Percentiles rank a stretch among this genome's conserved stretches.
Conservation (phyloP, 1,139 yeast genomes). For the Taiozyma sp. region DNA sequence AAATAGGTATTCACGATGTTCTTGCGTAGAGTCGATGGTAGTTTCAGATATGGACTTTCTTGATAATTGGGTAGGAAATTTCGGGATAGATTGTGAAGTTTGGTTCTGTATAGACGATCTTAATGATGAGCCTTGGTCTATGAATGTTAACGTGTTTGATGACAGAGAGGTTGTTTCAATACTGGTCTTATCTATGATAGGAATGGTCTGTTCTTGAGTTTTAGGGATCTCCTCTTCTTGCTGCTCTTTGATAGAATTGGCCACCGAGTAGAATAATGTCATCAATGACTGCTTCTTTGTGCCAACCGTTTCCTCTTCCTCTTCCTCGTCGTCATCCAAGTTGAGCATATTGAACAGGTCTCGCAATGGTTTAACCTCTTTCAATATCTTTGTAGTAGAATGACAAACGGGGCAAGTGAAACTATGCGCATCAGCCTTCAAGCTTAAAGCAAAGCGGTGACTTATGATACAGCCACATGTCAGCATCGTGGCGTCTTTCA, state of each 20-base stretch:
- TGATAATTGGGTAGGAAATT: not conserved
- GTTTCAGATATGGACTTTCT: not conserved
- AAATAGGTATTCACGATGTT: slow-evolving; percentile 50
- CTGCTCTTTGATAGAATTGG: slow-evolving; percentile 23
- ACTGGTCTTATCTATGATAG: not conserved
- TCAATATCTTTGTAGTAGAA: slow-evolving; percentile 33
- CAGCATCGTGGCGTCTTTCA: slow-evolving; percentile 35
- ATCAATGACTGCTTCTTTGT: slow-evolving; percentile 16
- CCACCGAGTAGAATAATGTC: slow-evolving; percentile 26
- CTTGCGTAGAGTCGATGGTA: slow-evolving; percentile 4
- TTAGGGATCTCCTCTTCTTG: slow-evolving; percentile 3
- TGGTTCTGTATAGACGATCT: not conserved
- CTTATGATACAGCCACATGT: slow-evolving; percentile 74
- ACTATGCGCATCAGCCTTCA: slow-evolving; percentile 9
- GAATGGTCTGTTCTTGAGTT: not conserved
- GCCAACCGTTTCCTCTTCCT: not conserved
- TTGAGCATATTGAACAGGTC: slow-evolving; percentile 35
- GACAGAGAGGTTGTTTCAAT: slow-evolving; percentile 5
- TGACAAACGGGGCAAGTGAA: slow-evolving; percentile 49
- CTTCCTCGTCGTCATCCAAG: slow-evolving; percentile 4
- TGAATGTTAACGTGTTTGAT: not conserved
- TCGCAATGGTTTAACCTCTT: slow-evolving; percentile 48
- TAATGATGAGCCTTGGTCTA: not conserved
- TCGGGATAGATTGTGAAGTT: not conserved
- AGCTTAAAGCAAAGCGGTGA: slow-evolving; percentile 34